Conservation (phyloP, 139 green algal species). For the Chlorella sp. region DNA sequence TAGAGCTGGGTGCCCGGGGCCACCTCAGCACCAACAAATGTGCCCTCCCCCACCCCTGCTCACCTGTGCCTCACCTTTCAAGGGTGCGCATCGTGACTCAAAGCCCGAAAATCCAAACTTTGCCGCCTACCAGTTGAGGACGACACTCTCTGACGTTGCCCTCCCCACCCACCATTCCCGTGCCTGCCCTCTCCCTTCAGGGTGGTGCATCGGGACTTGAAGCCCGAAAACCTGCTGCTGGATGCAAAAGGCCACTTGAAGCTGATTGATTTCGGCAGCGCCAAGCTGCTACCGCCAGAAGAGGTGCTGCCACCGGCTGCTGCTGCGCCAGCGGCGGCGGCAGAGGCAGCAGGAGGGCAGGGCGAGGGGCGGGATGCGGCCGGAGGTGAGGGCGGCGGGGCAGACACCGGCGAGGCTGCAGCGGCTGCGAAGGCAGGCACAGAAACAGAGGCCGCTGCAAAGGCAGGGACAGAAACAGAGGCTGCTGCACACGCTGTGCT, state of each 20-base stretch:
- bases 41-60: no score
- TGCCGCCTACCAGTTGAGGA: not conserved
- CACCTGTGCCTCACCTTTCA: not conserved
- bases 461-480: not conserved
- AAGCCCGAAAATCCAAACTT: not conserved
- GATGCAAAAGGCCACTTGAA: slow-evolving; percentile 81
- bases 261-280: slow-evolving; percentile 94
- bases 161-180: not conserved
- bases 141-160: not conserved
- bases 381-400: not conserved
- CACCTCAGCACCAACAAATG: no score
- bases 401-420: not conserved
- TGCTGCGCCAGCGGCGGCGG: not conserved
- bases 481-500: not conserved
- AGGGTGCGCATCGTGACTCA: not conserved
- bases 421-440: not conserved
- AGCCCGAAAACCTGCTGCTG: slow-evolving; percentile 94
- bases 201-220: slow-evolving; percentile 81
- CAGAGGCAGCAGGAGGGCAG: not conserved
- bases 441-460: not conserved
- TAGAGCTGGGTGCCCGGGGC: no score
- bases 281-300: slow-evolving; percentile 55
- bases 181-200: not conserved
- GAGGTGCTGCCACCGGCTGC: slow-evolving; percentile 44
- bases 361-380: not conserved